A percentile compares a stretch with the other conserved stretches of the same genome.
Conservation (phyloP, 352 stramenopile genomes). For the Globisporangium megalacanthum region DNA sequence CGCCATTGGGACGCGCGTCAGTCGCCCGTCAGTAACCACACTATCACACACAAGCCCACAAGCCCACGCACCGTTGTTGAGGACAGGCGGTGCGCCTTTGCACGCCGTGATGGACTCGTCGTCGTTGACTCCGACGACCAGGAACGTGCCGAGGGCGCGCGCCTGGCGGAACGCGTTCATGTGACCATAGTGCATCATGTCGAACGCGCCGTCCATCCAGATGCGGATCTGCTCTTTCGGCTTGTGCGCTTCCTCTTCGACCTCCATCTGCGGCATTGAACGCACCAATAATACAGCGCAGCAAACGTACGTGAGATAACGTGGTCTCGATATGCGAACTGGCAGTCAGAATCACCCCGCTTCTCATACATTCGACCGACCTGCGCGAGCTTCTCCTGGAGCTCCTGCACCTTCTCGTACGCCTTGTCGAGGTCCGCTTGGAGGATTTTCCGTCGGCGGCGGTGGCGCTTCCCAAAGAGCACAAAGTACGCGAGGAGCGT, state of each 20-base stretch:
- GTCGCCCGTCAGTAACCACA: not conserved
- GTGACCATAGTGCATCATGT: constrained; percentile 99
- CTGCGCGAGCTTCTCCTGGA: constrained; percentile 79
- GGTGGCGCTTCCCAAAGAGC: constrained; percentile 85
- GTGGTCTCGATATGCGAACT: not conserved
- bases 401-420: constrained; percentile 75
- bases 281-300: not conserved
- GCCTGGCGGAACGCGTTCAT: constrained; percentile 99
- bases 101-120: constrained; percentile 96
- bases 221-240: constrained; percentile 92
- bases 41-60: not conserved
- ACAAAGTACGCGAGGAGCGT: constrained; percentile 85
- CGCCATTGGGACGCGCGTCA: not conserved
- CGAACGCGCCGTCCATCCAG: constrained; percentile 99
- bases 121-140: constrained; percentile 98
- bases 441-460: constrained; percentile 52
- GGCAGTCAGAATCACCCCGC: not conserved
- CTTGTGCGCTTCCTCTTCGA: constrained; percentile 58
- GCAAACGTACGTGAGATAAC: not conserved
- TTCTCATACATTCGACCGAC: constrained; percentile 12
- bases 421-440: constrained; percentile 74
- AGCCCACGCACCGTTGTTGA: constrained; percentile 81
- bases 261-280: constrained; percentile 47
- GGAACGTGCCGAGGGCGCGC: constrained; percentile 92
- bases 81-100: constrained; percentile 94